Percentiles rank a stretch among this genome's conserved stretches.
phyloP scores from a whole-genome alignment of 192 early-diverging fungal species.

The Backusella liffmaniae region DNA sequence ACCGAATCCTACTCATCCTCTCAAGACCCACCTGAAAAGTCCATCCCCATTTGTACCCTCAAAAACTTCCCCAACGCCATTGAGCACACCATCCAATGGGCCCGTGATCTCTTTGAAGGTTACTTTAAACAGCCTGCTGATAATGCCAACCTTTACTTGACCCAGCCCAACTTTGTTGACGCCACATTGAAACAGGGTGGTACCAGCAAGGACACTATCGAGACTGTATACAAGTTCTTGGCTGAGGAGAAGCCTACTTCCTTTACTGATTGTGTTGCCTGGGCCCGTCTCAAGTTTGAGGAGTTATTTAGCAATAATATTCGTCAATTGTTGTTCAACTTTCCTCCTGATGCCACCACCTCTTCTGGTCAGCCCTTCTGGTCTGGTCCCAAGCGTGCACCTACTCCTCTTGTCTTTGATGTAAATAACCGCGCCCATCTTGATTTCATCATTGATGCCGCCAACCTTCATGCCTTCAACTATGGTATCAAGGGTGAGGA shows the following conservation, averaged over 20 bases:
- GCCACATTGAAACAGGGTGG: conserved; percentile 72
- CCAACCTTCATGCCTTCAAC: conserved; percentile 95
- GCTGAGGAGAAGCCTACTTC: conserved; percentile 78
- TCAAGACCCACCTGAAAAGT: conserved; percentile 96
- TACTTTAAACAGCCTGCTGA: conserved; percentile 90
- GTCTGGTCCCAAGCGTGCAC: conserved; percentile 96
- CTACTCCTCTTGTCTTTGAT: conserved; percentile 81
- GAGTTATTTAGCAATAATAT: conserved; percentile 92
- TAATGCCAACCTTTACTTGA: conserved; percentile 93
- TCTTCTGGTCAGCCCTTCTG: conserved; percentile 92
- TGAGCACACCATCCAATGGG: conserved; percentile 92
- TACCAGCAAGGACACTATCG: conserved; percentile 76
- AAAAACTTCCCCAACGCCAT: conserved; percentile 91
- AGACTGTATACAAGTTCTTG: conserved; percentile 70
- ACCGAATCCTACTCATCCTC: conserved; percentile 99
- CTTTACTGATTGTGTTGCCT: conserved; percentile 90
- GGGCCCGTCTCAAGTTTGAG: conserved; percentile 94
- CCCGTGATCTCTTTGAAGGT: conserved; percentile 95
- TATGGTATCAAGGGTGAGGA: conserved; percentile 86
- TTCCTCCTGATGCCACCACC: conserved; percentile 91
- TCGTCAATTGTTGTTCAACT: conserved; percentile 94
- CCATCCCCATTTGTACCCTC: conserved; percentile 86
- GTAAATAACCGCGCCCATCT: conserved; percentile 69
- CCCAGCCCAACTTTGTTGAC: conserved; percentile 82
- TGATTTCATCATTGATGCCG: conserved; percentile 88